Base-by-base conservation (phyloP, 208 protist species). In the Acanthamoeba triangularis region DNA sequence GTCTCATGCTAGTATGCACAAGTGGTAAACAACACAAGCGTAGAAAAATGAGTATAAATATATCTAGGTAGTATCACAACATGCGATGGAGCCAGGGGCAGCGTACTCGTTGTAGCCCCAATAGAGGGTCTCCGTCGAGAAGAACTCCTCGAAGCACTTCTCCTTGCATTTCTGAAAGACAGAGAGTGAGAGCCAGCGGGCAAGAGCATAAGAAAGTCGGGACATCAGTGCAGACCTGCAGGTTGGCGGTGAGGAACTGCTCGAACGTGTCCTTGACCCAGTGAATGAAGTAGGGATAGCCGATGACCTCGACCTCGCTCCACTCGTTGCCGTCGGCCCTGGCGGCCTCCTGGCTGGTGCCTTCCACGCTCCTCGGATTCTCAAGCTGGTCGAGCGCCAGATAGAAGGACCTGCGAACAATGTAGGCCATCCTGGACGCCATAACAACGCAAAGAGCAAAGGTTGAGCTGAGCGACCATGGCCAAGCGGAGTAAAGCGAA, bases 81-180 rank as follows among this genome's bases (percentile, higher is more conserved):
- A 78, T 41, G 37, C 37, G 37, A 41, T 41, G 37, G 37, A 78
- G 14, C 20, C 30, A 28, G 30, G n/a, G 16, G 16, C 5, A 10
- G 23, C 78, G 52, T 87, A 87, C 78, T 87, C 78, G 11, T 87
- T 87, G 47, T 87, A 87, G 44, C 78, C 78, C 78, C 78, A 87
- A n/a, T 87, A 87, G 78, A 87, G 37, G 5, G 78, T 87, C 52
- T 87, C 78, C 10, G 78, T 87, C 2, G 78, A 87, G 10, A 41
- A 61, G 49, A 87, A 87, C 78, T 87, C 78, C 33, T 87, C 78
- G 11, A 87, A 41, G 78, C 78, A 87, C 78, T 87, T 87, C 52
- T 87, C 78, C 47, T 87, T 87, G 30, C 78, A 87, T 87, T 87
- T 87, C 78, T 87, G 78, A 13, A 49, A 82, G 11, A 16, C 20